A percentile compares a stretch with the other conserved stretches of the same genome.
These are phyloP conservation scores for Xylaria sp. DNA, from an alignment of 2,329 filamentous ascomycete genomes.

Conservation along the genomic window DNA sequence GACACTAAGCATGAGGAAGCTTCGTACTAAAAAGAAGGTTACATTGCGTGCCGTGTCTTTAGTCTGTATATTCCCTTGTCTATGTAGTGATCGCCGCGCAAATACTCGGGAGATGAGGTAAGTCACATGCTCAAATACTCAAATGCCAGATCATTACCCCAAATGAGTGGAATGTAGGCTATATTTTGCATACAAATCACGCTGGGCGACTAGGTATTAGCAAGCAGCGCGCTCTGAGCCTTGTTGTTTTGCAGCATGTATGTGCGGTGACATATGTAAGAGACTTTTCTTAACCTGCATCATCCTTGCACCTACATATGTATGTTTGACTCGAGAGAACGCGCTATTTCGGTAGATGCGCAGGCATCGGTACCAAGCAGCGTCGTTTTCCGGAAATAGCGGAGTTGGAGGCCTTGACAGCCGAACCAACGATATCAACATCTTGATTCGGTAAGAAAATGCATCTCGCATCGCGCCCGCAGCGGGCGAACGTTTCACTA, in stretches of 20 bases:
- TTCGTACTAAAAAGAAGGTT: constrained; percentile 12
- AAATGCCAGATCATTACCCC: constrained; percentile 10
- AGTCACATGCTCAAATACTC: constrained; percentile 18
- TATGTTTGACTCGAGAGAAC: constrained; percentile 19
- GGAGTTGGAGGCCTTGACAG: constrained; percentile 34
- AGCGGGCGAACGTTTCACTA: constrained; percentile 28
- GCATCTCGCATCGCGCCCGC: constrained; percentile 34
- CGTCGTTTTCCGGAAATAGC: constrained; percentile 26
- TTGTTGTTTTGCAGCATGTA: constrained; percentile 4
- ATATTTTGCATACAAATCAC: constrained; percentile 19
- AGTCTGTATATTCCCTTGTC: constrained; percentile 7
- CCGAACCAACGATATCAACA: constrained; percentile 35
- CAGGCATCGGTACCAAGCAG: constrained; percentile 31
- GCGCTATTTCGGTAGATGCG: constrained; percentile 33
- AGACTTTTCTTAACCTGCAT: constrained; percentile 29
- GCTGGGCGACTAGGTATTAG: background rate
- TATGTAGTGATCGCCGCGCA: background rate
- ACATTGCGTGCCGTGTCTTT: constrained; percentile 11
- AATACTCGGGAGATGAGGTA: constrained; percentile 8
- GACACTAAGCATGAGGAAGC: constrained; percentile 5
- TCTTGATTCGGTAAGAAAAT: constrained; percentile 37
- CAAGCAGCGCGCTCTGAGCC: background rate
- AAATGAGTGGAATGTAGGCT: constrained; percentile 15
- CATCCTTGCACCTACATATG: constrained; percentile 37
- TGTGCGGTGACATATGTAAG: constrained; percentile 32